Conservation (phyloP, 257 asterid species). For the Coffea eugenioides region DNA sequence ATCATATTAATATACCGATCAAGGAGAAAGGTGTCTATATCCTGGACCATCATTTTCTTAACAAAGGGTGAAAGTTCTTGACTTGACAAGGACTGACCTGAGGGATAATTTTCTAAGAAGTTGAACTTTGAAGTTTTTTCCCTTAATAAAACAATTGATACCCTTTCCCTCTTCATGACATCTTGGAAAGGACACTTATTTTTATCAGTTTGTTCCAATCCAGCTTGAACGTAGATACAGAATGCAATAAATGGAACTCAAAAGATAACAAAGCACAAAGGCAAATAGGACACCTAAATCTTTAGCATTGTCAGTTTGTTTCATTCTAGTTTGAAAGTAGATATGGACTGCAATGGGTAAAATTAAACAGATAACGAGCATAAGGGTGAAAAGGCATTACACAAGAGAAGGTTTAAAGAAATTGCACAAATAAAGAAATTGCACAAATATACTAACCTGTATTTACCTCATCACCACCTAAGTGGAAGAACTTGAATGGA, state of each 20-base stretch:
- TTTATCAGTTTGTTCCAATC: background rate
- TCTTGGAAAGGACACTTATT: background rate
- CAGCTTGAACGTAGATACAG: background rate
- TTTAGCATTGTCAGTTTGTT: background rate
- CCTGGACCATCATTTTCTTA: background rate
- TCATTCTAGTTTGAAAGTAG: background rate
- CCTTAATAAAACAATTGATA: background rate
- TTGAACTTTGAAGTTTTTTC: background rate
- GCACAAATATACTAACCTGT: constrained; percentile 47
- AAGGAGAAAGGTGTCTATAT: background rate
- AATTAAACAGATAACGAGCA: background rate
- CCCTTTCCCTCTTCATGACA: background rate
- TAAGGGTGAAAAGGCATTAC: background rate
- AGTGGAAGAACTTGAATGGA: constrained; percentile 85
- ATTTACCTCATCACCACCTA: constrained; percentile 96
- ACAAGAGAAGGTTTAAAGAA: constrained; percentile 8
- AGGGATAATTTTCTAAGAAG: background rate
- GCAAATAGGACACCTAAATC: background rate
- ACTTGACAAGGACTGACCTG: background rate
- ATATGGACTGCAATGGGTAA: background rate
- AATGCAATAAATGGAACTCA: background rate
- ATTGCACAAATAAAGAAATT: constrained; percentile 6
- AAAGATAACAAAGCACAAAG: background rate
- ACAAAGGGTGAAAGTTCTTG: background rate
- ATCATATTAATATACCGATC: background rate